Evolutionary conservation across 2,329 filamentous ascomycete genomes (phyloP).

Genomic region (Diaporthe citriasiana): DNA sequence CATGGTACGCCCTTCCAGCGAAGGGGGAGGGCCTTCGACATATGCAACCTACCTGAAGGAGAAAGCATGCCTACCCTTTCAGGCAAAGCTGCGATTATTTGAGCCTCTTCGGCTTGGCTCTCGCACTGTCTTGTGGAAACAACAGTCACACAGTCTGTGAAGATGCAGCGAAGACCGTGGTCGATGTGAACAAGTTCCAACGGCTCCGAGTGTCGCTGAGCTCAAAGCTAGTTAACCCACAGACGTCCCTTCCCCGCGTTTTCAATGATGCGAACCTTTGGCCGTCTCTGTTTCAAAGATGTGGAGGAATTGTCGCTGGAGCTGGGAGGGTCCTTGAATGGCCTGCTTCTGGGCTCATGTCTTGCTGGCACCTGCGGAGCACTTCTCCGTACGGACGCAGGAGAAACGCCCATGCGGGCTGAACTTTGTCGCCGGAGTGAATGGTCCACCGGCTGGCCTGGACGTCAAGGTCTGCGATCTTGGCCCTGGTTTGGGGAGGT

Average conservation of each 20-base stretch:
- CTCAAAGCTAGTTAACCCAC: conserved; percentile 20
- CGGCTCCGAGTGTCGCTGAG: not conserved
- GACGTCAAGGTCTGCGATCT: not conserved
- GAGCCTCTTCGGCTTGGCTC: conserved; percentile 2
- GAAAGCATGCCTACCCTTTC: conserved; percentile 38
- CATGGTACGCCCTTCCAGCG: not conserved
- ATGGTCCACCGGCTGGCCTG: conserved; percentile 24
- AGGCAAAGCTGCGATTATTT: conserved; percentile 25
- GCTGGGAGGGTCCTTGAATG: conserved; percentile 11
- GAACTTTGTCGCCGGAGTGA: conserved; percentile 31
- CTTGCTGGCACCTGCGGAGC: conserved; percentile 5
- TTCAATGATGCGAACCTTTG: conserved; percentile 12
- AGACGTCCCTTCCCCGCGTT: conserved; percentile 35
- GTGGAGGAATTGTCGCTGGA: not conserved
- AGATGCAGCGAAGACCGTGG: conserved; percentile 11
- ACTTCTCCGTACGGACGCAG: conserved; percentile 17
- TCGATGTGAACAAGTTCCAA: not conserved
- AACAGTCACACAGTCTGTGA: not conserved
- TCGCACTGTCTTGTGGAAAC: conserved; percentile 38
- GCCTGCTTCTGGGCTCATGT: conserved; percentile 11
- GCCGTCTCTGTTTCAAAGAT: conserved; percentile 25
- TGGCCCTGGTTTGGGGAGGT: not conserved
- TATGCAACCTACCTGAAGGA: conserved; percentile 34
- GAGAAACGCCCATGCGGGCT: conserved; percentile 22
- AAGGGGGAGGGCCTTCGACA: not conserved